These are phyloP conservation scores for Vinca major DNA, from an alignment of 305 asterid species.

Conservation along the genomic window DNA sequence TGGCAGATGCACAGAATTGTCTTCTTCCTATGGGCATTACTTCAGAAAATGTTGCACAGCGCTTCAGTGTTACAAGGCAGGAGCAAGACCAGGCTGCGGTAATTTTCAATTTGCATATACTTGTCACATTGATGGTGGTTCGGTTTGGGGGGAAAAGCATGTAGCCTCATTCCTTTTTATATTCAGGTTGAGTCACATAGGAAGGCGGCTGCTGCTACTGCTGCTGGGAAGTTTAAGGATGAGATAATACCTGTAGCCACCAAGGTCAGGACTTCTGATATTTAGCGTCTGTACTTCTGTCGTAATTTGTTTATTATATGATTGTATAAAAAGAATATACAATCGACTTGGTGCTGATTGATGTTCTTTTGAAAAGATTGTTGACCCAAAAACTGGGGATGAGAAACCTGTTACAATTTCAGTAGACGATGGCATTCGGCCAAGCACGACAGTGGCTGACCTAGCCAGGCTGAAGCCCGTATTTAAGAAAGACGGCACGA, in stretches of 20 bases:
- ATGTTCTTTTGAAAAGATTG: constrained; percentile 24
- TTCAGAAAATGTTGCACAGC: constrained; percentile 93
- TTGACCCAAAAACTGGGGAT: constrained; percentile 75
- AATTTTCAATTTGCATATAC: constrained; percentile 23
- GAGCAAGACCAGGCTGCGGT: constrained; percentile 99
- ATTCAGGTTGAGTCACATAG: constrained; percentile 79
- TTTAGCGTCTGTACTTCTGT: background rate
- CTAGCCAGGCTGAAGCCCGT: constrained; percentile 77
- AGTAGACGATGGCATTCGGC: constrained; percentile 86
- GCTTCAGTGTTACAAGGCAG: constrained; percentile 80
- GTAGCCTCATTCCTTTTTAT: constrained; percentile 3
- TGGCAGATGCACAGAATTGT: constrained; percentile 86
- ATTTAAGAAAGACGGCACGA: constrained; percentile 91
- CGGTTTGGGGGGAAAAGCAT: background rate
- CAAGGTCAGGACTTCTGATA: constrained; percentile 29
- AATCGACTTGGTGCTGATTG: background rate
- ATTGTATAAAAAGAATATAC: background rate
- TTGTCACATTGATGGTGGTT: background rate
- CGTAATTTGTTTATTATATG: background rate
- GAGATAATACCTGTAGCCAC: constrained; percentile 85
- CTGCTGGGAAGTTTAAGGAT: constrained; percentile 80
- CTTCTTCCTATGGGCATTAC: constrained; percentile 98
- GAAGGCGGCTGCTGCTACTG: constrained; percentile 97
- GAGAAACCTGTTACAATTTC: constrained; percentile 81
- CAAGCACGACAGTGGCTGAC: constrained; percentile 50